phyloP scores from a whole-genome alignment of 140 eudicot genomes.

The Flaveria floridana region DNA sequence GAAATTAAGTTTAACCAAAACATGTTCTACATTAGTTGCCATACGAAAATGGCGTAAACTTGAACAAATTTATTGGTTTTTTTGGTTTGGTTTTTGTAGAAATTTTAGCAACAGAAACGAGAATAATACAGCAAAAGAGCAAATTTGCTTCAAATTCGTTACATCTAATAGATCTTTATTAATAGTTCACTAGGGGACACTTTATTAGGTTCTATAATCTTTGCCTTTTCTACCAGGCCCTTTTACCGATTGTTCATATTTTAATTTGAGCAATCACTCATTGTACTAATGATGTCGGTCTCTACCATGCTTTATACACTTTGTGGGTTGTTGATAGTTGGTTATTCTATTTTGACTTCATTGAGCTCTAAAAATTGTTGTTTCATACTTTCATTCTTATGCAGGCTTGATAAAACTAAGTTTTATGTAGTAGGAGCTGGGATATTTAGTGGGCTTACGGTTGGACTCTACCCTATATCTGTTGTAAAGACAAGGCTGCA shows the following conservation, averaged over 20 bases:
- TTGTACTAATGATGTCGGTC: neutral
- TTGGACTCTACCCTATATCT: constrained; percentile 89
- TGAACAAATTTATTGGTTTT: no score
- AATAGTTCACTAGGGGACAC: no score
- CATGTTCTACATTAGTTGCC: no score
- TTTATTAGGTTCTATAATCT: no score
- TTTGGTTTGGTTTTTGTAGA: no score
- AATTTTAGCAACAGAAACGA: no score
- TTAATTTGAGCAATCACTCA: neutral
- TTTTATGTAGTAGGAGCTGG: constrained; percentile 97
- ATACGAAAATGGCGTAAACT: no score
- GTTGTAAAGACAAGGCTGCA: constrained; percentile 92
- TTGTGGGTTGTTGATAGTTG: neutral
- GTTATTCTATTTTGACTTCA: neutral
- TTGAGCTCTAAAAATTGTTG: neutral
- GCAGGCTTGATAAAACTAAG: constrained; percentile 96
- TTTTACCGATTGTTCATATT: neutral
- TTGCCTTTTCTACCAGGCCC: no score
- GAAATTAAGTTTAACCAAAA: neutral
- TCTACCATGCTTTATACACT: neutral
- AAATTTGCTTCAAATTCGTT: no score
- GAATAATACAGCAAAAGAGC: no score
- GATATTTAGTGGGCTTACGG: constrained; percentile 77
- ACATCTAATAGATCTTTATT: no score
- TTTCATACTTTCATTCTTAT: constrained; percentile 9